Conservation (phyloP, 108 stramenopile genomes). For the Cyclostephanos invisitatus region DNA sequence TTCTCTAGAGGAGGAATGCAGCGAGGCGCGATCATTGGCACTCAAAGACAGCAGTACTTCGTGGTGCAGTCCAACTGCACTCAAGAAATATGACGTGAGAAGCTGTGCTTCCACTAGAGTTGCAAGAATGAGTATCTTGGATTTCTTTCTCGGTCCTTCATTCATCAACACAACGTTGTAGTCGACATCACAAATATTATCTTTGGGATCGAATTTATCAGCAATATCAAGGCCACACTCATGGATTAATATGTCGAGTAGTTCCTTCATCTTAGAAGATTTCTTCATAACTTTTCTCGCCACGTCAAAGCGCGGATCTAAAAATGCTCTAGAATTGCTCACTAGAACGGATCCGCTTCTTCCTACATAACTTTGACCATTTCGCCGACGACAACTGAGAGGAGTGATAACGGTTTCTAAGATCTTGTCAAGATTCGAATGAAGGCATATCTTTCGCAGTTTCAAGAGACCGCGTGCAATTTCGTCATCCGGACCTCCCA, state of each 20-base stretch:
- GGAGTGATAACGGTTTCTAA: constrained; percentile 32
- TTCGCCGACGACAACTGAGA: constrained; percentile 8
- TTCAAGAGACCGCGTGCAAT: constrained; percentile 35
- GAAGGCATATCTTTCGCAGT: constrained; percentile 46
- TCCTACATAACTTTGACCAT: neutral
- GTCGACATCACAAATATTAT: constrained; percentile 5
- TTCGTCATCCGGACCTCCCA: constrained; percentile 37
- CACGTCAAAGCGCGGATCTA: constrained; percentile 56
- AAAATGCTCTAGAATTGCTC: constrained; percentile 19
- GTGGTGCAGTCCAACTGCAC: constrained; percentile 69
- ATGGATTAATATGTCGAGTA: constrained; percentile 51
- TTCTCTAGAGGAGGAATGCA: neutral
- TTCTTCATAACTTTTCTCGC: constrained; percentile 48
- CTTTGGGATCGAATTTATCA: constrained; percentile 7
- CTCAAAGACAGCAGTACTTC: constrained; percentile 36
- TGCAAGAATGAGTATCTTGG: constrained; percentile 77
- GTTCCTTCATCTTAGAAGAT: constrained; percentile 70
- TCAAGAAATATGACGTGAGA: constrained; percentile 64
- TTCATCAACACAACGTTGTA: constrained; percentile 13
- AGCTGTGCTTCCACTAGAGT: constrained; percentile 58
- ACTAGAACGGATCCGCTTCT: constrained; percentile 1
- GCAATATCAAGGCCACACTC: constrained; percentile 56
- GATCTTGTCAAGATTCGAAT: constrained; percentile 37
- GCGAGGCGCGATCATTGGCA: neutral
- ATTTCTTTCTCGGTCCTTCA: constrained; percentile 24